These are phyloP conservation scores for Tarenaya hassleriana DNA, from an alignment of 345 rosid genomes.

Conservation along the genomic window DNA sequence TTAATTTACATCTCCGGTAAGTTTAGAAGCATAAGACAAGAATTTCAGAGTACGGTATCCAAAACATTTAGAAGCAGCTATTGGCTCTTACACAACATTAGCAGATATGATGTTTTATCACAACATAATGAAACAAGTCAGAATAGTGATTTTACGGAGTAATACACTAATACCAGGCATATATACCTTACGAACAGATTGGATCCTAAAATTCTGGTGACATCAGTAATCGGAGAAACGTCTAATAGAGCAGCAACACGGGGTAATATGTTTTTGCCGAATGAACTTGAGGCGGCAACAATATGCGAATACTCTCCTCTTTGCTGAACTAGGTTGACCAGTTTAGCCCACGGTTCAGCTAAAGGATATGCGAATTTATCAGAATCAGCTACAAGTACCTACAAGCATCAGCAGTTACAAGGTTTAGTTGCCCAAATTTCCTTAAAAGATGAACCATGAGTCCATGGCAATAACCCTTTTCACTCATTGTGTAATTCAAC, in stretches of 20 bases:
- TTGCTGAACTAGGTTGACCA: conserved; percentile 67
- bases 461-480: no score
- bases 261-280: conserved; percentile 82
- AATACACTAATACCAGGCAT: neutral
- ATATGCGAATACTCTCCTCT: conserved; percentile 66
- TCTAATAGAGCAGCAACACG: conserved; percentile 91
- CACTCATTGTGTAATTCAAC: no score
- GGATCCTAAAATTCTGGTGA: conserved; percentile 54
- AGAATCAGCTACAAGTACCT: conserved; percentile 93
- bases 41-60: no score
- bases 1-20: conserved; percentile 1
- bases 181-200: conserved; percentile 65
- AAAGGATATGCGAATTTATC: conserved; percentile 55
- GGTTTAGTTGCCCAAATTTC: neutral
- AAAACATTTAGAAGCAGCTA: no score
- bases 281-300: conserved; percentile 69
- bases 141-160: neutral
- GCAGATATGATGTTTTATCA: neutral
- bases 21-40: neutral
- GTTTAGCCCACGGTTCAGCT: conserved; percentile 89
- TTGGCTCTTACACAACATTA: neutral
- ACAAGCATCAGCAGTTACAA: conserved; percentile 12
- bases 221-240: conserved; percentile 93
- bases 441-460: neutral
- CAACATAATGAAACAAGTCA: neutral